Evolutionary conservation across 345 rosid genomes (phyloP).

Genomic region (Arabidopsis thaliana): TAIR10.1 NC_003074.8:23034001-23034500

Average conservation of each 20-base stretch:
- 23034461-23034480: slow-evolving; percentile 58
- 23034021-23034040: slow-evolving; percentile 39
- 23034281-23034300: slow-evolving; percentile 81
- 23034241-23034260: slow-evolving; percentile 72
- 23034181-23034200: slow-evolving; percentile 66
- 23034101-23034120: slow-evolving; percentile 79
- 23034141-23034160: slow-evolving; percentile 78
- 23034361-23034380: slow-evolving; percentile 43
- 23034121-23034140: slow-evolving; percentile 92
- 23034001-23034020: slow-evolving; percentile 33
- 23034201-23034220: slow-evolving; percentile 82
- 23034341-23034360: slow-evolving; percentile 39
- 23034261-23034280: slow-evolving; percentile 65
- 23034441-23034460: slow-evolving; percentile 77
- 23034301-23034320: slow-evolving; percentile 76
- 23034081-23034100: slow-evolving; percentile 67
- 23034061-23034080: slow-evolving; percentile 46
- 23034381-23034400: slow-evolving; percentile 69
- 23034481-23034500: slow-evolving; percentile 46
- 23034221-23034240: slow-evolving; percentile 75
- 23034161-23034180: slow-evolving; percentile 65
- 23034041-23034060: slow-evolving; percentile 41
- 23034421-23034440: slow-evolving; percentile 46
- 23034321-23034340: slow-evolving; percentile 42
- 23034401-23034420: slow-evolving; percentile 64